Base-by-base conservation (phyloP, 2,329 filamentous ascomycete genomes). In the Colletotrichum sp. region DNA sequence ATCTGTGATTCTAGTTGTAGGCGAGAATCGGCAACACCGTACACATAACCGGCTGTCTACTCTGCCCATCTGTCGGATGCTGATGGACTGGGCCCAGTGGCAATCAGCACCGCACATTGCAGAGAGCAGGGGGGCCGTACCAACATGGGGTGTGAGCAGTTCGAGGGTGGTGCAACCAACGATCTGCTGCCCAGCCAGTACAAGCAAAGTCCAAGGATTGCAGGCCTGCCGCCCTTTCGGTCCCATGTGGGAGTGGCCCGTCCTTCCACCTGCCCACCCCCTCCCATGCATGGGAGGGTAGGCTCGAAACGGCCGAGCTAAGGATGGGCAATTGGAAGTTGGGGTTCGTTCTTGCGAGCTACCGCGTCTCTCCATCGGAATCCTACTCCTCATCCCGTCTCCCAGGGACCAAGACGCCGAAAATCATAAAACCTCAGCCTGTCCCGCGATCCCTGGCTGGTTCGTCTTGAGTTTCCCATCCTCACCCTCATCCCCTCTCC, bases 351-450 rank as follows among this genome's bases (percentile, higher is more conserved):
- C 67, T 32, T 65, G 52, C 61, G 57, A 65, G 39, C 48, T 39
- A 67, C 65, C 55, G n/a, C 21, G 48, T 67, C 67, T 71, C 68
- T 75, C 64, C 63, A 61, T 67, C 67, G 68, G 68, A 39, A 52
- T 43, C 43, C 57, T 66, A 68, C 61, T 71, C 68, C 71, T 60
- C 63, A 34, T 65, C 70, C 73, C 73, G 30, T 71, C 59, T 64
- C 36, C 21, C 60, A 64, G 59, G 18, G 43, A 72, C 28, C 13
- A 55, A n/a, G 55, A 39, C 12, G n/a, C 59, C 48, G 65, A 78
- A 78, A 73, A 65, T 77, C 71, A 78, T 78, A 78, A 78, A 78
- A 75, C 67, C 77, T 71, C 65, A 67, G 64, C 68, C 26, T 59
- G 68, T 68, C 71, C 75, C 75, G 43, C 68, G 59, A 71, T 77